Evolutionary conservation across 768 basidiomycete species (phyloP).

Genomic region (Pleurotus eryngii): DNA sequence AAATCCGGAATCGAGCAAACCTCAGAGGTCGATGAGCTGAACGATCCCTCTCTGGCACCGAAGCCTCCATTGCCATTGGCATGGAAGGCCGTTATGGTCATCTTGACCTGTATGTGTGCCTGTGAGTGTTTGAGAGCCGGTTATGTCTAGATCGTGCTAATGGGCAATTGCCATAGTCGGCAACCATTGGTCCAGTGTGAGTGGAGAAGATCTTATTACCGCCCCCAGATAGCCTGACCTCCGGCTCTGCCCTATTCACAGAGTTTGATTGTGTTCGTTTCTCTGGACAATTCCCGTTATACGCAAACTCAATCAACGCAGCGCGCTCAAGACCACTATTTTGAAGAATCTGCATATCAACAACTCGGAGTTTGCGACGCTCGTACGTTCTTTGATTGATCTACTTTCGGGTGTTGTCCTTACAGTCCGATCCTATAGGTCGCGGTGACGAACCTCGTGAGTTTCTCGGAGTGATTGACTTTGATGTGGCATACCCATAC

Average conservation of each 20-base stretch:
- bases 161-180: slow-evolving; percentile 24
- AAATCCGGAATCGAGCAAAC: neutral
- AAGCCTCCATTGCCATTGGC: slow-evolving; percentile 28
- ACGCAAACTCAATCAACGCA: slow-evolving; percentile 8
- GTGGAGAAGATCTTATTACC: slow-evolving; percentile 8
- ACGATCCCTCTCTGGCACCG: slow-evolving; percentile 14
- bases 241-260: slow-evolving; percentile 11
- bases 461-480: neutral
- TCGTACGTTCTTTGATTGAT: slow-evolving; percentile 19
- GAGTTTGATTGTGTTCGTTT: slow-evolving; percentile 34
- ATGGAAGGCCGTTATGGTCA: slow-evolving; percentile 32
- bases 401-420: neutral
- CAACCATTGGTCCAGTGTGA: slow-evolving; percentile 40
- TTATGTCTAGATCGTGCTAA: neutral
- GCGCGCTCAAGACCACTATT: slow-evolving; percentile 39
- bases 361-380: slow-evolving; percentile 40
- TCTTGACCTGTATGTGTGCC: slow-evolving; percentile 36
- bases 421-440: slow-evolving; percentile 18
- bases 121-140: slow-evolving; percentile 22
- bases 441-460: slow-evolving; percentile 33
- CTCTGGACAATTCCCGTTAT: neutral
- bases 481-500: neutral
- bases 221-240: neutral
- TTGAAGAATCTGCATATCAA: slow-evolving; percentile 38
- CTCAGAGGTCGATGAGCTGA: neutral